Evolutionary conservation across 1,284 basidiomycete species (phyloP), one percentile per base, ranked within the genome.

Genomic region (Peniophora sp.): DNA sequence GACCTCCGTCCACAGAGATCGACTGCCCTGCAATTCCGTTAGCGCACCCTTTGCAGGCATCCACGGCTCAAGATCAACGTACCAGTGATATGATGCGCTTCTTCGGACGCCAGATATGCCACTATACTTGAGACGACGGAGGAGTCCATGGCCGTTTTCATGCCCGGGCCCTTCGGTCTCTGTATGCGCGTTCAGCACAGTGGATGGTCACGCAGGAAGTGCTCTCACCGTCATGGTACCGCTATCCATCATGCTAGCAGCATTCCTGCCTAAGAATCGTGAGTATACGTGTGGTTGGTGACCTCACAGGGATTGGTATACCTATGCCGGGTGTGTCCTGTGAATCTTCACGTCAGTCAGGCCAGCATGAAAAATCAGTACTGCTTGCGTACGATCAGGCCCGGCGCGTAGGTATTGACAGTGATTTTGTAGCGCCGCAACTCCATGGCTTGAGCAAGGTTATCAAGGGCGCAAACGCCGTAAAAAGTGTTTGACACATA

Each of bases 341-440:
- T 32, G 6, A 32, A 12, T 5, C 27, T 5, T 32, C 12, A 5
- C 5, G 5, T 32, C 27, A 32, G 27, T 32, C 12, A 12, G 27
- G 27, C n/a, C 12, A 12, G 27, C 27, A 32, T 6, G n/a, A 32
- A 12, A 32, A 32, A 32, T 5, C 27, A 32, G 27, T 12, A 12
- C 12, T 6, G 12, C 12, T 12, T 5, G 12, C 27, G 27, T 32
- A 32, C 27, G n/a, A 41, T 41, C 8, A 41, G 16, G 38, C 63
- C 60, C 2, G 67, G 66, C n/a, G 63, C 63, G 56, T 68, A 69
- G 17, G 62, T 59, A 45, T 69, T 69, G 22, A 65, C 65, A 5
- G 65, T 69, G 52, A 69, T 66, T 22, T 59, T 58, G 48, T 65
- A 48, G 20, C 45, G 50, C 1, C 64, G 69, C 16, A 69, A 56